Base-by-base conservation (phyloP, 2,329 filamentous ascomycete species). In the Aspergillus aculeatus region DNA sequence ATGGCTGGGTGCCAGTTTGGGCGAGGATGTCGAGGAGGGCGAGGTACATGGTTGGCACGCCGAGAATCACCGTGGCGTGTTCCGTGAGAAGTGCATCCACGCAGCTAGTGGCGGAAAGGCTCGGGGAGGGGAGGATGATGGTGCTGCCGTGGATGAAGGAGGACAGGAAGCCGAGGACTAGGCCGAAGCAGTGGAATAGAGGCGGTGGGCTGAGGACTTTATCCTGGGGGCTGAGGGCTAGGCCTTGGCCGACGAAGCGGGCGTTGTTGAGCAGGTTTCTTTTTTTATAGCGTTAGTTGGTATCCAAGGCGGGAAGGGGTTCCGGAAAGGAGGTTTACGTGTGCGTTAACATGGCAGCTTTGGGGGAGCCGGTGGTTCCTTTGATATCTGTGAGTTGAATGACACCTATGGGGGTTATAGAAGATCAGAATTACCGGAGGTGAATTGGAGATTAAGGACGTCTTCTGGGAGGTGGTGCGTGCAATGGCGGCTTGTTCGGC, bases 11-110 rank as follows among this genome's bases (percentile, higher is more conserved):
- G 3, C 54, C 51, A 0, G 49, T 64, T 23, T 62, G 64, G 0
- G 52, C 9, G 2, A 66, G 50, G 0, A 91, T 82, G 65, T 96
- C 92, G 4, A 97, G 83, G 68, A 94, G 87, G 7, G 91, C 86
- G 12, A 87, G 83, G 67, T 95, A 93, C 94, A 97, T 98, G 59
- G 93, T 97, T 2, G 91, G 86, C 0, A 97, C 92, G 58, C 92
- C 92, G 72, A 96, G 92, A 0, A 96, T 82, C 0, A 82, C 86
- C 0, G 86, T 89, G 29, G 79, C 81, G 54, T 78, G 77, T 69
- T 87, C 82, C 54, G 82, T 78, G 59, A 83, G 81, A 0, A 89
- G 80, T 1, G 84, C 78, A 5, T 76, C 56, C 0, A 83, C 73
- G 0, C 64, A 59, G 5, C 23, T 51, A 3, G 9, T 14, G 1